These are phyloP conservation scores for Globisporangium yorkense DNA, from an alignment of 352 stramenopile genomes.

Conservation along the genomic window DNA sequence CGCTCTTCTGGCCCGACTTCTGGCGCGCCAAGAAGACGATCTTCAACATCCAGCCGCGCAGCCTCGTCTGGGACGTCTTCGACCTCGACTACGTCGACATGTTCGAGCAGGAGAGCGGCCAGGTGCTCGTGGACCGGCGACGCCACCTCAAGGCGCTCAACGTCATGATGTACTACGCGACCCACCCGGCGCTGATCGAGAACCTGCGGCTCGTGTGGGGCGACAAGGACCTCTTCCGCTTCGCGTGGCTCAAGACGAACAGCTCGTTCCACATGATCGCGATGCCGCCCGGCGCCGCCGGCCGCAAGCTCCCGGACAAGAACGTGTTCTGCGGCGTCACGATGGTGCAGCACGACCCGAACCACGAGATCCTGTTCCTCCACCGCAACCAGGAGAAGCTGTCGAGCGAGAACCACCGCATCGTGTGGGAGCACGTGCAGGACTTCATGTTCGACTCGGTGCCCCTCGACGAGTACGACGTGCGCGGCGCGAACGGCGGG, in stretches of 20 bases:
- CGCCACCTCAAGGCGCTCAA: constrained; percentile 44
- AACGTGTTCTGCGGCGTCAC: constrained; percentile 68
- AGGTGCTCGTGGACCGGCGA: constrained; percentile 56
- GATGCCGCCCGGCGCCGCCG: constrained; percentile 37
- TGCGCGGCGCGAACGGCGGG: constrained; percentile 51
- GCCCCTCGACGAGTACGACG: constrained; percentile 37
- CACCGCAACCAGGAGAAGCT: constrained; percentile 70
- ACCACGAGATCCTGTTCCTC: constrained; percentile 43
- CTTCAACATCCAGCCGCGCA: constrained; percentile 65
- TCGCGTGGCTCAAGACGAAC: constrained; percentile 68
- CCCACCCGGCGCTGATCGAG: constrained; percentile 35
- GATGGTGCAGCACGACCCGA: constrained; percentile 63
- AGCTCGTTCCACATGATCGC: constrained; percentile 57
- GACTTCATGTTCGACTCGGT: constrained; percentile 34
- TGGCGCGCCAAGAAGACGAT: constrained; percentile 63
- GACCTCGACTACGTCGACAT: constrained; percentile 49
- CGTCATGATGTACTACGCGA: constrained; percentile 60
- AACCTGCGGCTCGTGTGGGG: constrained; percentile 53
- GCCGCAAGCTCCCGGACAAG: constrained; percentile 31
- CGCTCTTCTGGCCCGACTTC: constrained; percentile 81
- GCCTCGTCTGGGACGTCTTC: constrained; percentile 67
- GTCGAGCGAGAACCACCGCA: constrained; percentile 27
- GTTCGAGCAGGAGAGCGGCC: constrained; percentile 78
- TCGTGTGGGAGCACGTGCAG: constrained; percentile 46
- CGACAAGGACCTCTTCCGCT: constrained; percentile 77